A percentile compares a stretch with the other conserved stretches of the same genome.
Conservation (phyloP, 176 grass and related monocot genomes). For the Musa troglodytarum region DNA sequence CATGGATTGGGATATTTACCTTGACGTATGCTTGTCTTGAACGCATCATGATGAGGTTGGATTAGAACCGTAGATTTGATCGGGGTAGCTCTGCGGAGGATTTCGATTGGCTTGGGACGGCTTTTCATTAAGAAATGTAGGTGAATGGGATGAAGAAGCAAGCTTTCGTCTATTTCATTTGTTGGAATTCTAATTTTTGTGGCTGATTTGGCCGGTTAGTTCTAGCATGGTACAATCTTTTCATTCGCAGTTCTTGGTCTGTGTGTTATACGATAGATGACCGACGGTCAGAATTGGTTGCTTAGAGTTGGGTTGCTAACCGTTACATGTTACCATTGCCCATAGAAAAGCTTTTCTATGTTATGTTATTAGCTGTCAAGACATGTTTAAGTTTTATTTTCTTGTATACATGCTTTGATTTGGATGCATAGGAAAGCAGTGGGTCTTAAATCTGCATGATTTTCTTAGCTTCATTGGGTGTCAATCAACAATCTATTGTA, state of each 20-base stretch:
- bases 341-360: too few species aligned
- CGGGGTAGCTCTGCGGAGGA: too few species aligned
- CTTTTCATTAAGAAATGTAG: neutral
- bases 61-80: neutral
- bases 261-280: too few species aligned
- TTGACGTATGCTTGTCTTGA: too few species aligned
- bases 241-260: too few species aligned
- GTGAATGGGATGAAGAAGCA: neutral
- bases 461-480: neutral
- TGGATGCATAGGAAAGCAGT: neutral
- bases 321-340: too few species aligned
- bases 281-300: too few species aligned
- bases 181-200: neutral
- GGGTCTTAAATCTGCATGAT: neutral
- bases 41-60: neutral
- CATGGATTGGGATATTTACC: neutral
- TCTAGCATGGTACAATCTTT: too few species aligned
- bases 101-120: too few species aligned
- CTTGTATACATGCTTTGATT: neutral
- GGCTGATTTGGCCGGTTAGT: neutral
- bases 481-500: neutral
- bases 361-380: too few species aligned
- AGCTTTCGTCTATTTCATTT: neutral
- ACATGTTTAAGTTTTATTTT: too few species aligned
- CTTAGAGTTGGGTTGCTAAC: too few species aligned